Base-by-base conservation (phyloP, 75 land plant genomes). In the Pinus taeda region DNA sequence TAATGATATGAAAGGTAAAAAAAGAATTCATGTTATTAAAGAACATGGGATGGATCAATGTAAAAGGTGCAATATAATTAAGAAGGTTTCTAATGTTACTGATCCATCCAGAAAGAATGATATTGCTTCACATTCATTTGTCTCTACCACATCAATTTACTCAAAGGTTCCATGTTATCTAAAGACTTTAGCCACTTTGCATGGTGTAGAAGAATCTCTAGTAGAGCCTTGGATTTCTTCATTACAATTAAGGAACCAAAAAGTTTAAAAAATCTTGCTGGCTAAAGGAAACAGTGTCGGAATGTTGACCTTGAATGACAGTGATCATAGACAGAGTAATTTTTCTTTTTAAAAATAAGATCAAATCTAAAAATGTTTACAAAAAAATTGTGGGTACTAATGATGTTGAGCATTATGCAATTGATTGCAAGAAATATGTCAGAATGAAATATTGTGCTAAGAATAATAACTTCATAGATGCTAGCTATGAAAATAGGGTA, bases 71-170 rank as follows among this genome's bases (percentile, higher is more conserved):
- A 29, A 30, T 14, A 6, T 36, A 15, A 66, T 66, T n/a, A 17
- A 66, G 70, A 66, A 4, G 37, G 6, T 18, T 66, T 66, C 70
- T 37, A 20, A 36, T 36, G 42, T 17, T 33, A 36, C 17, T 4
- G n/a, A 66, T 2, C 42, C 20, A 15, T 36, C 37, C 20, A 66
- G 37, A 66, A 36, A 17, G 70, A 39, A 17, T 12, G 36, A 42
- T 33, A 11, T 39, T 66, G 33, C 42, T 66, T 20, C 18, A n/a
- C 42, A 42, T 15, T 39, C 45, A 15, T 66, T 36, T 66, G 45
- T 66, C 12, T 33, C 70, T 66, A 36, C 45, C 37, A 37, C 70
- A 66, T 66, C 70, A 29, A 66, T n/a, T 36, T 66, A 42, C 39
- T 66, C 70, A 26, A 66, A 66, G 42, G 4, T 36, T 3, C 17